Evolutionary conservation across 1,284 basidiomycete genomes (phyloP).

Genomic region (Ganoderma resinaceum): DNA sequence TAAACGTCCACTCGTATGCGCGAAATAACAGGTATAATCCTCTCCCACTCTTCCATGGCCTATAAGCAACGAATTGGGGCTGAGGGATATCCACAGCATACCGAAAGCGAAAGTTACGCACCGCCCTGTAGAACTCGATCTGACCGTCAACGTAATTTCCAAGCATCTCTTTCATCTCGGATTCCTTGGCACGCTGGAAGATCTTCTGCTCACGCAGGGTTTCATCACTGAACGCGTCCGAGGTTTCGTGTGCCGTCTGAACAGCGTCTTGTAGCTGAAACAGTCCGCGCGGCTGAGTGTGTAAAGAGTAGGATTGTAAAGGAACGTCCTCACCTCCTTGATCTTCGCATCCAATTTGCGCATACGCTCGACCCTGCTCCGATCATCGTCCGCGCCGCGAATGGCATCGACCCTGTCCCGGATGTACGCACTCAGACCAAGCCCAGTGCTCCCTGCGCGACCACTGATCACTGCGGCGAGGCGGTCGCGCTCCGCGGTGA

Average conservation of each 20-base stretch:
- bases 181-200: constrained; percentile 90
- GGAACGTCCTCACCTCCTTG: constrained; percentile 74
- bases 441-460: constrained; percentile 79
- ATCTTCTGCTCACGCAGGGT: constrained; percentile 89
- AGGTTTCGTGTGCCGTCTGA: constrained; percentile 93
- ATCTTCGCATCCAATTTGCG: constrained; percentile 92
- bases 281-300: not conserved
- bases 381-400: constrained; percentile 92
- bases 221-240: constrained; percentile 94
- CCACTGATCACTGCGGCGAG: constrained; percentile 86
- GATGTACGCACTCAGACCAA: constrained; percentile 91
- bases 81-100: constrained; percentile 15
- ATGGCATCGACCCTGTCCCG: constrained; percentile 93
- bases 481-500: constrained; percentile 92
- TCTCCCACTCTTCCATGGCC: constrained; percentile 94
- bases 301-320: not conserved
- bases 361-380: constrained; percentile 93
- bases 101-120: constrained; percentile 45
- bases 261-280: constrained; percentile 93
- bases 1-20: constrained; percentile 88
- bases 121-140: constrained; percentile 92
- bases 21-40: constrained; percentile 87
- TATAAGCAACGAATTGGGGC: constrained; percentile 37
- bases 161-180: constrained; percentile 96
- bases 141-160: constrained; percentile 91